Evolutionary conservation across 495 filamentous ascomycete genomes (phyloP).

Genomic region (Penicillium waksmanii): DNA sequence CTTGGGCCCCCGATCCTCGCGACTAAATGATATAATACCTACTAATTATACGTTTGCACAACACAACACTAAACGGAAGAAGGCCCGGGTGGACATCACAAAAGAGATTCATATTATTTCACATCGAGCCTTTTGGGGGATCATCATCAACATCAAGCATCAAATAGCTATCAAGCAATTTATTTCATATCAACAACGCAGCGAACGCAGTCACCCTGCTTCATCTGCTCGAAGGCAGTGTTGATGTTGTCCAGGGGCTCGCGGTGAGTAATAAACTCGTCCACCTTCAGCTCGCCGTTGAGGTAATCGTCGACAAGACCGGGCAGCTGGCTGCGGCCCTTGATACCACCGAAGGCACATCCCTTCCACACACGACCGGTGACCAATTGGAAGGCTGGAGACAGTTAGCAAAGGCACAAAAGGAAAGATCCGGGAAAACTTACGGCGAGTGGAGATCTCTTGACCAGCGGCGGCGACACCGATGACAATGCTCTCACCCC

Average conservation of each 20-base stretch:
- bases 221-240: constrained; percentile 90
- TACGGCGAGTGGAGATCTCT: constrained; percentile 94
- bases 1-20: not conserved
- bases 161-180: constrained; percentile 11
- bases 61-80: not conserved
- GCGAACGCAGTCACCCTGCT: constrained; percentile 92
- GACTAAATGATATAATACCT: not conserved
- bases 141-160: constrained; percentile 5
- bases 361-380: constrained; percentile 98
- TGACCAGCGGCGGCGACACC: constrained; percentile 97
- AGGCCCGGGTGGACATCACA: not conserved
- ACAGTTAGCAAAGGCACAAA: constrained; percentile 1
- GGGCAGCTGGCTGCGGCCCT: constrained; percentile 91
- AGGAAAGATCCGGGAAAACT: constrained; percentile 42
- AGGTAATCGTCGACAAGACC: constrained; percentile 90
- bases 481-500: constrained; percentile 98
- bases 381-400: constrained; percentile 92
- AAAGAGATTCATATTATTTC: constrained; percentile 31
- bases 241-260: constrained; percentile 82
- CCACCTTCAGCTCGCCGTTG: constrained; percentile 89
- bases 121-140: constrained; percentile 27
- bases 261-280: constrained; percentile 99
- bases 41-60: not conserved
- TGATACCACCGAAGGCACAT: constrained; percentile 97
- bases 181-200: constrained; percentile 65